Evolutionary conservation across 2,329 filamentous ascomycete species (phyloP).

Genomic region (Paramyrothecium sp.): DNA sequence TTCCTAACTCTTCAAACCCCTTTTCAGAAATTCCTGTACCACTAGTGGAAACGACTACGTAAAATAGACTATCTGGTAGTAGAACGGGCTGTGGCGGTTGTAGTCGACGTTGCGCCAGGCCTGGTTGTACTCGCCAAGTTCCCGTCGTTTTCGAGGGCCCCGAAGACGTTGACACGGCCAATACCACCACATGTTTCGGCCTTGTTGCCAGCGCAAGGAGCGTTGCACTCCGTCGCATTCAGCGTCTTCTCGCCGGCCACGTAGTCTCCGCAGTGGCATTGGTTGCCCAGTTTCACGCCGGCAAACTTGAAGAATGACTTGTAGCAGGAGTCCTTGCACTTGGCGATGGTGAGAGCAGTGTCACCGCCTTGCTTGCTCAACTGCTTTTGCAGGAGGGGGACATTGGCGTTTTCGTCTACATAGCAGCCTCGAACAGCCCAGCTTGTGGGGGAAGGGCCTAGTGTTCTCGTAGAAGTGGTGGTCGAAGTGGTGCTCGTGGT

Average conservation of each 20-base stretch:
- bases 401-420: slow-evolving; percentile 26
- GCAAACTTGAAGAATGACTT: slow-evolving; percentile 32
- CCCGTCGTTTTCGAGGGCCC: no score
- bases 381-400: slow-evolving; percentile 26
- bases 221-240: slow-evolving; percentile 23
- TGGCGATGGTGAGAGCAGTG: slow-evolving; percentile 25
- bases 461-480: slow-evolving; percentile 9
- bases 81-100: no score
- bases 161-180: slow-evolving; percentile 27
- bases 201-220: slow-evolving; percentile 29
- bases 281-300: slow-evolving; percentile 32
- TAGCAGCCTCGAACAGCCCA: slow-evolving; percentile 36
- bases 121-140: no score
- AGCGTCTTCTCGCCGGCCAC: slow-evolving; percentile 13
- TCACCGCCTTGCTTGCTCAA: slow-evolving; percentile 21
- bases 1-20: no score
- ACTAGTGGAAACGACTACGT: no score
- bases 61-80: no score
- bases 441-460: slow-evolving; percentile 16
- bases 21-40: no score
- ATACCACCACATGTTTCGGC: slow-evolving; percentile 31
- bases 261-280: slow-evolving; percentile 39
- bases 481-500: slow-evolving; percentile 2
- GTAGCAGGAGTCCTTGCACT: slow-evolving; percentile 34
- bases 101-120: no score